These are phyloP conservation scores for Mortierella sp. DNA, from an alignment of 371 early-diverging fungal genomes.

Conservation along the genomic window DNA sequence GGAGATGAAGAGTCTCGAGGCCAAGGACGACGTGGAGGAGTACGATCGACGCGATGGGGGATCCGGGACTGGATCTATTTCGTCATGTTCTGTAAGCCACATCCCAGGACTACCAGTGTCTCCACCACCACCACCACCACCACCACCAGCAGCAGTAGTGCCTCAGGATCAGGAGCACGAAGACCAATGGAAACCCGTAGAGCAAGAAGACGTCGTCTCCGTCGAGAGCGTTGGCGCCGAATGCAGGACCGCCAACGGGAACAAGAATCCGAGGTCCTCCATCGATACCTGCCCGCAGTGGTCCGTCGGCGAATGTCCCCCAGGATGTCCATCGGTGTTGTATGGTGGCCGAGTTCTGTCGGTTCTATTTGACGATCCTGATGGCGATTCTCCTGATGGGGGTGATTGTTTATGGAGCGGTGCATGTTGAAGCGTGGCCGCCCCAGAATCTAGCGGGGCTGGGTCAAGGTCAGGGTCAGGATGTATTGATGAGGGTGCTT, in stretches of 20 bases:
- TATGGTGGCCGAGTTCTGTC: constrained; percentile 38
- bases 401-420: constrained; percentile 44
- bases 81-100: constrained; percentile 13
- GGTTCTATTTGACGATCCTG: constrained; percentile 47
- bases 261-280: constrained; percentile 12
- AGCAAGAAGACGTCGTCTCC: constrained; percentile 23
- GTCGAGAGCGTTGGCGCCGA: constrained; percentile 22
- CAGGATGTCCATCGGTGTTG: constrained; percentile 25
- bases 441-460: neutral
- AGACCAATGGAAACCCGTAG: constrained; percentile 8
- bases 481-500: no score
- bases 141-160: neutral
- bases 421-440: constrained; percentile 25
- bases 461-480: neutral
- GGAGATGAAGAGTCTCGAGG: neutral
- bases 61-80: constrained; percentile 5
- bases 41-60: neutral
- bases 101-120: neutral
- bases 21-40: neutral
- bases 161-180: neutral
- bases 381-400: constrained; percentile 36
- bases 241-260: constrained; percentile 22
- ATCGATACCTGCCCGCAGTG: constrained; percentile 14
- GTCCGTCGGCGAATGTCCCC: constrained; percentile 13
- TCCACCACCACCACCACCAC: neutral